Evolutionary conservation across 2,329 filamentous ascomycete species (phyloP).

Genomic region (Claviceps pazoutovae): DNA sequence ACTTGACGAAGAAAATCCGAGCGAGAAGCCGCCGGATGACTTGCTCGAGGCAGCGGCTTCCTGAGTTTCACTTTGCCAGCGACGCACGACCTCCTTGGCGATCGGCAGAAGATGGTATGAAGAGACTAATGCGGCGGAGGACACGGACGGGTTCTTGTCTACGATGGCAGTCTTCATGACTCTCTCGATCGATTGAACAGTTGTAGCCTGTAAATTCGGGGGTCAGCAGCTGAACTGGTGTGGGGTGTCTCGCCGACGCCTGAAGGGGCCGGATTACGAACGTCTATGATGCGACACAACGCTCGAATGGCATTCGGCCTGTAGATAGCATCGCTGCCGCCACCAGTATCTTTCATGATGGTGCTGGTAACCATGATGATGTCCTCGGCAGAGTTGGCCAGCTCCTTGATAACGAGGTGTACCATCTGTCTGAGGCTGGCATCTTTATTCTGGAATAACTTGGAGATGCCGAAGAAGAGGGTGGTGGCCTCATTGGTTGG

Average conservation of each 20-base stretch:
- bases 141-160: constrained; percentile 95
- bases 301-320: constrained; percentile 92
- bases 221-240: neutral
- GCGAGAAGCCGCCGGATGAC: constrained; percentile 75
- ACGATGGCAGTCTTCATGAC: constrained; percentile 99
- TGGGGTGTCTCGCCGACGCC: neutral
- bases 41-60: constrained; percentile 87
- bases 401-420: constrained; percentile 94
- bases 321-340: constrained; percentile 86
- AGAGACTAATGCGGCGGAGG: constrained; percentile 87
- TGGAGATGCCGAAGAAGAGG: constrained; percentile 97
- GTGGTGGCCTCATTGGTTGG: constrained; percentile 94
- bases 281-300: constrained; percentile 91
- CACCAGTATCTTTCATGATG: constrained; percentile 98
- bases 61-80: constrained; percentile 98
- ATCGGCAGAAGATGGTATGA: constrained; percentile 96
- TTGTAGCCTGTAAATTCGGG: constrained; percentile 51
- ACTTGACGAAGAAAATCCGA: constrained; percentile 77
- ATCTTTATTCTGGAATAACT: constrained; percentile 99
- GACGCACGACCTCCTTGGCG: constrained; percentile 82
- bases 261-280: constrained; percentile 28
- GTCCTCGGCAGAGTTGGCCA: constrained; percentile 89
- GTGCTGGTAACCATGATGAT: constrained; percentile 99
- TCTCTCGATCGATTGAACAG: constrained; percentile 93
- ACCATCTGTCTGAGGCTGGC: constrained; percentile 97